These are phyloP conservation scores for Peronospora belbahrii DNA, from an alignment of 352 stramenopile genomes.

Conservation along the genomic window DNA sequence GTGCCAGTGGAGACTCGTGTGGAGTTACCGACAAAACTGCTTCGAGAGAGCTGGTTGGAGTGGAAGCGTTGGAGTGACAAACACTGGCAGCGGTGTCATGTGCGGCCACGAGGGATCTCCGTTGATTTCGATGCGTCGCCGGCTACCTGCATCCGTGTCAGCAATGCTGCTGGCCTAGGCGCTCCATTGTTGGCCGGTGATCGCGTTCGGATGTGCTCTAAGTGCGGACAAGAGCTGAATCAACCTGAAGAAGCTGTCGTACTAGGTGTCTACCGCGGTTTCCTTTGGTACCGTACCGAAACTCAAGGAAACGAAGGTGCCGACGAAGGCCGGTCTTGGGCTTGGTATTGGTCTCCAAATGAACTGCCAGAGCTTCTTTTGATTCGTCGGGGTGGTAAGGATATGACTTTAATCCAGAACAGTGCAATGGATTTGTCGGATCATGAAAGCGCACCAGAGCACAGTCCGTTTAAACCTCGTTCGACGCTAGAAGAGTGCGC, in stretches of 20 bases:
- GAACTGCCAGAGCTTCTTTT: constrained; percentile 85
- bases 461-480: constrained; percentile 34
- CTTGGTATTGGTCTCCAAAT: constrained; percentile 93
- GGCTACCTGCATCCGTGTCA: constrained; percentile 83
- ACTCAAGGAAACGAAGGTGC: constrained; percentile 94
- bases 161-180: constrained; percentile 81
- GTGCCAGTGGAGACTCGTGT: constrained; percentile 11
- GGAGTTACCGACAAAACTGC: constrained; percentile 45
- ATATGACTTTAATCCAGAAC: constrained; percentile 84
- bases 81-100: constrained; percentile 72
- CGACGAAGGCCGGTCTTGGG: constrained; percentile 88
- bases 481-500: constrained; percentile 46
- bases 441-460: constrained; percentile 25
- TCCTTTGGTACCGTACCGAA: constrained; percentile 93
- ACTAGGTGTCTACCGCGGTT: constrained; percentile 87
- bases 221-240: constrained; percentile 91
- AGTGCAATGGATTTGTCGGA: constrained; percentile 58
- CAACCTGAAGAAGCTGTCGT: constrained; percentile 94
- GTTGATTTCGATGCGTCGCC: constrained; percentile 92
- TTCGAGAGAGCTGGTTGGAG: constrained; percentile 69
- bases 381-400: constrained; percentile 71
- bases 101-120: constrained; percentile 81
- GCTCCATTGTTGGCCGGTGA: constrained; percentile 90
- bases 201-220: constrained; percentile 89
- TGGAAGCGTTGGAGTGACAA: constrained; percentile 84